Evolutionary conservation across 176 grass and related monocot genomes (phyloP).

Genomic region (Phyllostachys edulis): DNA sequence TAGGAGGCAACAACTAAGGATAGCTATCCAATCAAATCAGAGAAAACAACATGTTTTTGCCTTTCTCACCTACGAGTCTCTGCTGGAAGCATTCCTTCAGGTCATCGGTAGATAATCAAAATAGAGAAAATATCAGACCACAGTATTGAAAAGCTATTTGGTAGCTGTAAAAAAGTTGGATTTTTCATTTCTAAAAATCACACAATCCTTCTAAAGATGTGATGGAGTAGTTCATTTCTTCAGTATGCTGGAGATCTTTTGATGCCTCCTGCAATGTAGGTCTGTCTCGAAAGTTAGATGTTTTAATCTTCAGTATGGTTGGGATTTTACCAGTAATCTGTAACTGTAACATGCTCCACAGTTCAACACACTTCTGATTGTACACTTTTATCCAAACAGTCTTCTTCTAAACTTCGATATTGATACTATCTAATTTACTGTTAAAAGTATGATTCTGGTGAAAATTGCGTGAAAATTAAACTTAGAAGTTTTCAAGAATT

Average conservation of each 20-base stretch:
- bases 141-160: not conserved
- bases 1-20: slow-evolving; percentile 2
- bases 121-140: not conserved
- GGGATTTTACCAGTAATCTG: not conserved
- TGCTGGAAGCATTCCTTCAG: not conserved
- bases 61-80: not conserved
- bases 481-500: not conserved
- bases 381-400: not conserved
- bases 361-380: not conserved
- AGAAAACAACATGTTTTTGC: not conserved
- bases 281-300: not conserved
- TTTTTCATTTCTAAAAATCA: slow-evolving; percentile 3
- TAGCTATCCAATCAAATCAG: slow-evolving; percentile 3
- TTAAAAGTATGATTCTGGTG: not conserved
- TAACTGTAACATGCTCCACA: not conserved
- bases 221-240: slow-evolving; percentile 6
- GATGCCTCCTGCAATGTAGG: not conserved
- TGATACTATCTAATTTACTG: not conserved
- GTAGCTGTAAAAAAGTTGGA: not conserved
- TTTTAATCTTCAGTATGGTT: not conserved
- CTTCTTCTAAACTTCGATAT: not conserved
- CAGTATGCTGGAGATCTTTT: not conserved
- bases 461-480: too few relatives aligned
- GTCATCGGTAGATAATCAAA: not conserved
- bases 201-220: not conserved